These are phyloP conservation scores for Peronospora belbahrii DNA, from an alignment of 352 stramenopile species.

Conservation along the genomic window DNA sequence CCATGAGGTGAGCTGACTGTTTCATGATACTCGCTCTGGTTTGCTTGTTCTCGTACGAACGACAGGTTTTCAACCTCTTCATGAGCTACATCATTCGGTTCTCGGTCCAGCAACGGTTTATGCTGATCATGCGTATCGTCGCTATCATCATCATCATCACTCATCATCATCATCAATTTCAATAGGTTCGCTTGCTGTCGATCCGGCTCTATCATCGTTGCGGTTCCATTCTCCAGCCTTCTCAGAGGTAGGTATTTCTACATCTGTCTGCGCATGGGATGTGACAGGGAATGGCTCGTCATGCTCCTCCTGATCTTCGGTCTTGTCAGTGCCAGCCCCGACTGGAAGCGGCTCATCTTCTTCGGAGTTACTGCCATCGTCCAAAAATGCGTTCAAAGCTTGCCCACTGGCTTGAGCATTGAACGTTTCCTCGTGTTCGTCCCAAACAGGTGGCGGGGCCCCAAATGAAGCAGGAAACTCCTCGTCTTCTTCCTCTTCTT, in stretches of 20 bases:
- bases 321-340: constrained; percentile 9
- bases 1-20: constrained; percentile 10
- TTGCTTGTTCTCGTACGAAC: constrained; percentile 1
- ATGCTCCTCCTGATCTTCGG: constrained; percentile 19
- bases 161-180: constrained; percentile 16
- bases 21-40: constrained; percentile 2
- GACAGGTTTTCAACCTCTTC: constrained; percentile 13
- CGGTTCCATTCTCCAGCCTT: neutral
- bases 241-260: neutral
- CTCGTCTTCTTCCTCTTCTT: constrained; percentile 71
- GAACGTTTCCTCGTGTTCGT: constrained; percentile 28
- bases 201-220: neutral
- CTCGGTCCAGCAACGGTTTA: constrained; percentile 34
- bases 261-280: neutral
- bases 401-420: constrained; percentile 56
- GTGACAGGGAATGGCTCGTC: constrained; percentile 26
- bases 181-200: constrained; percentile 17
- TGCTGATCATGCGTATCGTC: constrained; percentile 53
- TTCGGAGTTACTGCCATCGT: constrained; percentile 49
- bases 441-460: constrained; percentile 20
- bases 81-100: neutral
- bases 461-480: constrained; percentile 55
- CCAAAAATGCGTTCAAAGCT: constrained; percentile 67
- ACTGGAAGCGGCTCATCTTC: constrained; percentile 57
- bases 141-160: constrained; percentile 8